Conservation (phyloP, 2,329 filamentous ascomycete species). For the Fusarium verticillioides region DNA sequence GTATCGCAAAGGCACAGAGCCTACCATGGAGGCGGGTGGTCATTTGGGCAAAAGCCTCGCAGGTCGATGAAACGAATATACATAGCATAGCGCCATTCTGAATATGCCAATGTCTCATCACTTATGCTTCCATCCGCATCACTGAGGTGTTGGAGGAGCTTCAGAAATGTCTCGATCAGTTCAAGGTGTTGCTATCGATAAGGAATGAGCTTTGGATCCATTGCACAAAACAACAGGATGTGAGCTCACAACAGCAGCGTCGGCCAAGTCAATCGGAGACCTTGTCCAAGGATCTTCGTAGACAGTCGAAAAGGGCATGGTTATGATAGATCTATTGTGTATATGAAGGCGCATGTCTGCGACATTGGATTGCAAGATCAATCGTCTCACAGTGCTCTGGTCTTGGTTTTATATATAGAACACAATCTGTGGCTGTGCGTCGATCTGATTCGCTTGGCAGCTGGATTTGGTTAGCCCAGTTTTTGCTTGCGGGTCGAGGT, state of each 20-base stretch:
- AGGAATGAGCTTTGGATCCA: background rate
- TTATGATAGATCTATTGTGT: background rate
- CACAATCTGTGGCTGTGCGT: background rate
- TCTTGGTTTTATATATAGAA: background rate
- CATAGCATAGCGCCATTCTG: conserved; percentile 7
- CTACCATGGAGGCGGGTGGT: background rate
- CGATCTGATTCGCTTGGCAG: background rate
- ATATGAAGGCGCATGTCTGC: too few species aligned
- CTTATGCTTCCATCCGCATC: background rate
- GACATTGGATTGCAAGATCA: too few species aligned
- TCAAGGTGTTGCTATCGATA: background rate
- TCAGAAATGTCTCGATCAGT: background rate
- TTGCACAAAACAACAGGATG: background rate
- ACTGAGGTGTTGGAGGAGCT: background rate
- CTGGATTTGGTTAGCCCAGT: background rate
- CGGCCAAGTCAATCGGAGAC: background rate
- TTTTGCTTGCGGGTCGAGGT: too few species aligned
- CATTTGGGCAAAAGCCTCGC: background rate
- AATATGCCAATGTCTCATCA: conserved; percentile 4
- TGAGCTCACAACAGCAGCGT: background rate
- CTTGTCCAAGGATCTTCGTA: background rate
- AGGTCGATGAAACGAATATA: background rate
- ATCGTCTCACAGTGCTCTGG: fast-evolving
- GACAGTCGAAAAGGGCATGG: background rate
- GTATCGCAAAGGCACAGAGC: fast-evolving